A percentile compares a stretch with the other conserved stretches of the same genome.
These are phyloP conservation scores for Talaromyces atroroseus DNA, from an alignment of 2,329 filamentous ascomycete genomes.

Conservation along the genomic window DNA sequence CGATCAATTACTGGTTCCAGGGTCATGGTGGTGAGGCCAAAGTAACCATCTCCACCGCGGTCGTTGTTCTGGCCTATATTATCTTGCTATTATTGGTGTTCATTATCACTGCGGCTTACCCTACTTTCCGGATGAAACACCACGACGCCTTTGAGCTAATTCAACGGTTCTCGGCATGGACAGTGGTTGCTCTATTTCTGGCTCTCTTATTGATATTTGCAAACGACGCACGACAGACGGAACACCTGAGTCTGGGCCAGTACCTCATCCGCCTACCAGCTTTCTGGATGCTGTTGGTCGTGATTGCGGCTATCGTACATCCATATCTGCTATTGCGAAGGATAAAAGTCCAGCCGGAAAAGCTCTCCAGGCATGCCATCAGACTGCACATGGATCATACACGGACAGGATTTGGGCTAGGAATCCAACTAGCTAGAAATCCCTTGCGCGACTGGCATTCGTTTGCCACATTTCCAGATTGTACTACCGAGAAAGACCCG, in stretches of 20 bases:
- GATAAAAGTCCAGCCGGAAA: constrained; percentile 59
- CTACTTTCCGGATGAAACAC: constrained; percentile 54
- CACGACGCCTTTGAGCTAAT: constrained; percentile 67
- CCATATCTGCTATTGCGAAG: constrained; percentile 70
- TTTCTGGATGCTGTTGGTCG: constrained; percentile 64
- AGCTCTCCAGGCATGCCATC: constrained; percentile 66
- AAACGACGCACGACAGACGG: constrained; percentile 35
- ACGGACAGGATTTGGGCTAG: constrained; percentile 52
- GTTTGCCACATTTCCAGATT: constrained; percentile 66
- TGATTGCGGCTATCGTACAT: constrained; percentile 61
- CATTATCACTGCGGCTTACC: constrained; percentile 61
- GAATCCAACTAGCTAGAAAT: constrained; percentile 55
- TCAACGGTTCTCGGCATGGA: constrained; percentile 72
- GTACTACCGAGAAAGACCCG: constrained; percentile 34
- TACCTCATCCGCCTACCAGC: constrained; percentile 45
- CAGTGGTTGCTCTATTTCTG: constrained; percentile 61
- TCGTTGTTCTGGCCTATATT: constrained; percentile 52
- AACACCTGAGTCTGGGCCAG: constrained; percentile 29
- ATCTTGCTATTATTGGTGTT: constrained; percentile 53
- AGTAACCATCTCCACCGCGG: constrained; percentile 28
- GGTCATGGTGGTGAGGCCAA: constrained; percentile 5
- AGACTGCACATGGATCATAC: constrained; percentile 64
- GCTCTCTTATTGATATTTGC: constrained; percentile 54
- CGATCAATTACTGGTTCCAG: constrained; percentile 27
- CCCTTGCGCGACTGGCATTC: constrained; percentile 69